Conservation (phyloP, 208 protist species). For the Lotmaria passim region DNA sequence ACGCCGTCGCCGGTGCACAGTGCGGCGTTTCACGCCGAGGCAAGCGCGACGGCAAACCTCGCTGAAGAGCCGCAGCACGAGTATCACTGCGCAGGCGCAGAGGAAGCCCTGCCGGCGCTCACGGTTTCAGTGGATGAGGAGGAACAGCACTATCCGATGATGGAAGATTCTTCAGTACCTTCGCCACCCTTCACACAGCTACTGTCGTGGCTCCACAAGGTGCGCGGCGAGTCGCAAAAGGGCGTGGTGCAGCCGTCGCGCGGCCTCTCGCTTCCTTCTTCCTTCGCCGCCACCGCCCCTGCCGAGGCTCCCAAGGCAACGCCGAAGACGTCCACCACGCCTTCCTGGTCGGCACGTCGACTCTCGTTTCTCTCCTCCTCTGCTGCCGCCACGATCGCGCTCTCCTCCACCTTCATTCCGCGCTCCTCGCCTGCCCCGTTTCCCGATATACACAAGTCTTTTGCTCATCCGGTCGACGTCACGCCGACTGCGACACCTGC, state of each 20-base stretch:
- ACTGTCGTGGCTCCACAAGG: no score
- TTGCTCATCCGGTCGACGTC: not conserved
- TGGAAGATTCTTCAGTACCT: no score
- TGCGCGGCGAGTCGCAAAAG: slow-evolving; percentile 2
- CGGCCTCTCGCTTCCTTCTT: not conserved
- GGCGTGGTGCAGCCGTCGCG: not conserved
- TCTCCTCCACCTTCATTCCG: not conserved
- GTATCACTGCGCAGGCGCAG: no score
- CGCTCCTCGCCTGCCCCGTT: not conserved
- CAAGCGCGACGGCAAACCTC: not conserved
- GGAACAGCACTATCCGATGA: no score
- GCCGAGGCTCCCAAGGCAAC: not conserved
- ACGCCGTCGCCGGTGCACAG: slow-evolving; percentile 9
- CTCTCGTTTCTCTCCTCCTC: slow-evolving; percentile 36
- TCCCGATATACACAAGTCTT: not conserved
- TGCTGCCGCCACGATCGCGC: slow-evolving; percentile 1
- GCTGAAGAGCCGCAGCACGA: no score
- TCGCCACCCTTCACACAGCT: no score
- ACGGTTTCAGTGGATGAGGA: not conserved
- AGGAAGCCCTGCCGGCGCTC: not conserved
- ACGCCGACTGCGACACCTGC: not conserved
- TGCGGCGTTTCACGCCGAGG: not conserved
- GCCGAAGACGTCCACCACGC: not conserved
- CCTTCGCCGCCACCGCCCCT: not conserved
- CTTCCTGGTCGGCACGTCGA: slow-evolving; percentile 17